Evolutionary conservation across 768 basidiomycete genomes (phyloP).

Genomic region (Mycena sanguinolenta): DNA sequence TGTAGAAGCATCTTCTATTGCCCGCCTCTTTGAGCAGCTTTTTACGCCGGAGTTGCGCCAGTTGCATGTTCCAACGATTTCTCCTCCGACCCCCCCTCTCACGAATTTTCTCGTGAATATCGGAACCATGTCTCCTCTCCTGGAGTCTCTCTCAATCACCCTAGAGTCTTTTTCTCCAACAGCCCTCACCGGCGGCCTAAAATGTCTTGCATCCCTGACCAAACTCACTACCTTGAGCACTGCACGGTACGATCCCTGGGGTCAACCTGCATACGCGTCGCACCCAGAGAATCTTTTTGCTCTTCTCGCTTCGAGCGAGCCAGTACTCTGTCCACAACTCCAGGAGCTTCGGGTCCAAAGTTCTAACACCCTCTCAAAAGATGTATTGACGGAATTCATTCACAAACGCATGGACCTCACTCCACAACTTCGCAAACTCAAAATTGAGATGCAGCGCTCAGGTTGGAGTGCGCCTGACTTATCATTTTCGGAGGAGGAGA

Average conservation of each 20-base stretch:
- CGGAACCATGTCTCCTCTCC: neutral
- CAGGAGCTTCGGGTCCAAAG: neutral
- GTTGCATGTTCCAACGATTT: neutral
- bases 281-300: neutral
- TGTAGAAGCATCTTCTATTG: neutral
- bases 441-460: neutral
- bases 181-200: neutral
- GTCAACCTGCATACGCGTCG: neutral
- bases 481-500: neutral
- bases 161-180: neutral
- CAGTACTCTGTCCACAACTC: neutral
- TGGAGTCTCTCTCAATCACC: neutral
- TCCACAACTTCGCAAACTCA: neutral
- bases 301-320: neutral
- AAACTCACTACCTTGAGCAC: neutral
- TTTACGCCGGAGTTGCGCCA: slow-evolving; percentile 2
- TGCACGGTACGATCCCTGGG: neutral
- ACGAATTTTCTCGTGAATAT: slow-evolving; percentile 3
- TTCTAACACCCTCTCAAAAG: neutral
- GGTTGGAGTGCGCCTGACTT: neutral
- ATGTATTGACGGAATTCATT: neutral
- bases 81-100: neutral
- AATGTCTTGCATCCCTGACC: neutral
- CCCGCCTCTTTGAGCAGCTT: neutral
- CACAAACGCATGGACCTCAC: neutral